A percentile compares a stretch with the other conserved stretches of the same genome.
Conservation (phyloP, 2,329 filamentous ascomycete species). For the Fusarium multiceps region DNA sequence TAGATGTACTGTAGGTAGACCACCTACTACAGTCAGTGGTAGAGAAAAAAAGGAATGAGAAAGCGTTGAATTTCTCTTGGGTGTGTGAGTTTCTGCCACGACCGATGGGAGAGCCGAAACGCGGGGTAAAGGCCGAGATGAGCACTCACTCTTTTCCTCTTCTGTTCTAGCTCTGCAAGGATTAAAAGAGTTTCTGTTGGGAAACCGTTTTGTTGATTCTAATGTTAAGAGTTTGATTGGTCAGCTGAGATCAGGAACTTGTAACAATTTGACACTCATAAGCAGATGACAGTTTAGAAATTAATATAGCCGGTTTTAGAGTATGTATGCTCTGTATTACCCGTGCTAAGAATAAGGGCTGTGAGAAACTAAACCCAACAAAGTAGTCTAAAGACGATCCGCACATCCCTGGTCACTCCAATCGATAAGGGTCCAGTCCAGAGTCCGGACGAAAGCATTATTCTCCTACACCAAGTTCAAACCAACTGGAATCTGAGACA, state of each 20-base stretch:
- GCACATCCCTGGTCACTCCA: neutral
- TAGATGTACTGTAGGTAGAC: neutral
- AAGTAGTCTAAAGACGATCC: neutral
- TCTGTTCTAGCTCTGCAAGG: slow-evolving; percentile 21
- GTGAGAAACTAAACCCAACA: slow-evolving; percentile 13
- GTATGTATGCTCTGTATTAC: neutral
- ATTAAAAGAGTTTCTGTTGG: slow-evolving; percentile 12
- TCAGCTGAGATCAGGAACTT: slow-evolving; percentile 11
- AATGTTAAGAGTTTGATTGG: slow-evolving; percentile 15
- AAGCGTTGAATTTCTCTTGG: slow-evolving; percentile 21
- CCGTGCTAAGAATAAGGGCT: neutral
- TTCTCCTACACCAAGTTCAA: neutral
- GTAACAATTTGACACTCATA: neutral
- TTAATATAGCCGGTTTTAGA: neutral
- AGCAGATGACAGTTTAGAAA: neutral
- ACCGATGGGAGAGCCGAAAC: slow-evolving; percentile 16
- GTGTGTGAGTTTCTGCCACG: slow-evolving; percentile 9
- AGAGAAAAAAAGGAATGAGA: slow-evolving; percentile 1
- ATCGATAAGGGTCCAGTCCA: slow-evolving; percentile 1
- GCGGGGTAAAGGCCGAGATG: slow-evolving; percentile 33
- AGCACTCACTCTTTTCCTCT: slow-evolving; percentile 26
- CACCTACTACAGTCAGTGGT: neutral
- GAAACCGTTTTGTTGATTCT: neutral
- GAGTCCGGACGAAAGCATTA: neutral
- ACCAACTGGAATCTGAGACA: neutral